phyloP scores from a whole-genome alignment of 345 rosid species.

The Lumnitzera littorea region DNA sequence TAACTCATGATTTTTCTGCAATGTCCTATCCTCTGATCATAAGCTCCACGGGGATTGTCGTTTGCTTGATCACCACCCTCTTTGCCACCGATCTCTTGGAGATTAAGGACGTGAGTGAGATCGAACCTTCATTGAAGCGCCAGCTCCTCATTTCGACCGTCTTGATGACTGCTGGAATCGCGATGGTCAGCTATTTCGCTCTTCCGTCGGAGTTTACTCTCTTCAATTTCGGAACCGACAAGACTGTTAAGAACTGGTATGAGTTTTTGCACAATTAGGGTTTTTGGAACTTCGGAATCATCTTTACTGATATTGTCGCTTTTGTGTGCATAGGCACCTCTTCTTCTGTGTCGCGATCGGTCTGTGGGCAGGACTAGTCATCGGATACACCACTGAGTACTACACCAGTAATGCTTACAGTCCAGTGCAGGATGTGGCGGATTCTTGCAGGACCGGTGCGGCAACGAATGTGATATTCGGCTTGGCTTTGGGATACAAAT shows the following conservation, averaged over 20 bases:
- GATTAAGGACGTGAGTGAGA: slow-evolving; percentile 43
- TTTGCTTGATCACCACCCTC: slow-evolving; percentile 55
- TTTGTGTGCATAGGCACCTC: slow-evolving; percentile 35
- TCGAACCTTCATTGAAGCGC: slow-evolving; percentile 52
- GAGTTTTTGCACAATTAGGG: background rate
- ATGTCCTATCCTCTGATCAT: slow-evolving; percentile 55
- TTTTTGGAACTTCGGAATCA: background rate
- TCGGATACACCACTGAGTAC: slow-evolving; percentile 54
- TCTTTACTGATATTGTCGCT: background rate
- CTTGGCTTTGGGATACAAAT: slow-evolving; percentile 60
- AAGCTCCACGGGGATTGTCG: slow-evolving; percentile 54
- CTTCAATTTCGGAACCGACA: slow-evolving; percentile 48
- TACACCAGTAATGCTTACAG: slow-evolving; percentile 69
- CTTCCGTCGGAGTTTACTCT: slow-evolving; percentile 58
- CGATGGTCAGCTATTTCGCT: slow-evolving; percentile 36
- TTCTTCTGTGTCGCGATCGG: slow-evolving; percentile 61
- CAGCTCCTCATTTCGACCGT: slow-evolving; percentile 66
- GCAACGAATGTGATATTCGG: slow-evolving; percentile 68
- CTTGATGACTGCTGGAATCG: slow-evolving; percentile 60
- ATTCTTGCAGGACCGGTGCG: slow-evolving; percentile 60
- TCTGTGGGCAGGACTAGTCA: slow-evolving; percentile 67
- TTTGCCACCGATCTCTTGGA: slow-evolving; percentile 58
- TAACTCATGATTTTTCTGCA: slow-evolving; percentile 42
- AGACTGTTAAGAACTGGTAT: slow-evolving; percentile 55
- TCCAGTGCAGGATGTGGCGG: slow-evolving; percentile 71